Percentiles rank a stretch among this genome's conserved stretches.
Evolutionary conservation across 176 grass and related monocot species (phyloP).

Genomic region (Rhipidocladum racemiflorum): DNA sequence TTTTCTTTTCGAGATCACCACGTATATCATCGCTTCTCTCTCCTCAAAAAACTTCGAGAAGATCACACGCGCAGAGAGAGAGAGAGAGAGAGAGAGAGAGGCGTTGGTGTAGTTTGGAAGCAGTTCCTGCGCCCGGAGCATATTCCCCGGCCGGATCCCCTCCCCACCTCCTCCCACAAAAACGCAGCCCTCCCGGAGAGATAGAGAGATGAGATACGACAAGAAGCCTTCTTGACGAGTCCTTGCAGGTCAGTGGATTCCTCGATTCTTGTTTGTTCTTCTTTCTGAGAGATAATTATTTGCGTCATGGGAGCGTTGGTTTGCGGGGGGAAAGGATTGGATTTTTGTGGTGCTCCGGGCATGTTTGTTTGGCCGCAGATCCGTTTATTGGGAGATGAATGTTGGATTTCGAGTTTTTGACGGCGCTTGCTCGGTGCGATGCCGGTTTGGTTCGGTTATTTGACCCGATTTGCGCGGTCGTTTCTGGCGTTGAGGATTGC

Average conservation of each 20-base stretch:
- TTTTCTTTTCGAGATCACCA: background rate
- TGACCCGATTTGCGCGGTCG: background rate
- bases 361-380: background rate
- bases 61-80: background rate
- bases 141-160: conserved; percentile 51
- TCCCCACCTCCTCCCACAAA: conserved; percentile 10
- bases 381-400: conserved; percentile 4
- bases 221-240: conserved; percentile 39
- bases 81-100: background rate
- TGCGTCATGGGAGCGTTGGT: background rate
- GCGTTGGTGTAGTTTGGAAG: conserved; percentile 11
- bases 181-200: conserved; percentile 18
- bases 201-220: conserved; percentile 10
- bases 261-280: background rate
- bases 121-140: conserved; percentile 31
- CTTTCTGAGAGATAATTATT: background rate
- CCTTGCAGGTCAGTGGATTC: conserved; percentile 34
- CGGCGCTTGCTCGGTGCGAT: conserved; percentile 18
- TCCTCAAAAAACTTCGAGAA: conserved; percentile 3
- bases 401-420: background rate
- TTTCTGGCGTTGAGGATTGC: background rate
- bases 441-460: background rate
- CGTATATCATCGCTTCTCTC: conserved; percentile 6
- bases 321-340: background rate
- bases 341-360: background rate